Evolutionary conservation across 2,329 filamentous ascomycete genomes (phyloP), one percentile per base, ranked within the genome.

Genomic region (Colletotrichum sp.): DNA sequence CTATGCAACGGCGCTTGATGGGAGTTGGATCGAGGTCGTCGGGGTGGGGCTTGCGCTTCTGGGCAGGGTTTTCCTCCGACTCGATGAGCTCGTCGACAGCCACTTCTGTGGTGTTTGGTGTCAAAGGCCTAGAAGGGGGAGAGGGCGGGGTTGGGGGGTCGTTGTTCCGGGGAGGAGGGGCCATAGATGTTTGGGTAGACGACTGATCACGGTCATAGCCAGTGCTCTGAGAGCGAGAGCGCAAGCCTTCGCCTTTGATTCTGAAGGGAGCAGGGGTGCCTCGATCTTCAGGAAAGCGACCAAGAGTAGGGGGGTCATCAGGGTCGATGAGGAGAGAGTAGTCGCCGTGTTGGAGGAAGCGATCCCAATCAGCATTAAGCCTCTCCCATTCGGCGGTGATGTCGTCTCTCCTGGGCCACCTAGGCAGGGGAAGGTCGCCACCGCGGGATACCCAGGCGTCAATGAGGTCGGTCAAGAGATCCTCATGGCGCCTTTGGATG

Each of bases 381-480:
- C 15, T 13, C 3, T 39, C 27, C 70, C 64, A 75, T 67, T 75
- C 73, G 8, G 16, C 25, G 13, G 10, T 22, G 12, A 73, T 27
- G 16, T 56, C 27, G 8, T 58, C 12, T 10, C 8, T 15, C 16
- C 39, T 34, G 9, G 34, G 56, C 36, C 18, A 43, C n/a, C 8
- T 13, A 2, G n/a, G 22, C 16, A n/a, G 12, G 12, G 34, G 48
- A 28, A 56, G 16, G 7, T 56, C 32, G 16, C 22, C n/a, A 16
- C 67, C 70, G 5, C 64, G 43, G 4, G n/a, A 13, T 30, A 32
- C 56, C 73, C 73, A 75, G 7, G 69, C 32, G 22, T 73, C 73
- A 27, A 75, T 75, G n/a, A 75, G 73, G 18, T 73, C 64, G 16
- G 62, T 68, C n/a, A 75, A 22, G 32, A 73, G n/a, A 25, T 75